Conservation (phyloP, 129 eudicot species). For the Centrapalus pauciflorus region DNA sequence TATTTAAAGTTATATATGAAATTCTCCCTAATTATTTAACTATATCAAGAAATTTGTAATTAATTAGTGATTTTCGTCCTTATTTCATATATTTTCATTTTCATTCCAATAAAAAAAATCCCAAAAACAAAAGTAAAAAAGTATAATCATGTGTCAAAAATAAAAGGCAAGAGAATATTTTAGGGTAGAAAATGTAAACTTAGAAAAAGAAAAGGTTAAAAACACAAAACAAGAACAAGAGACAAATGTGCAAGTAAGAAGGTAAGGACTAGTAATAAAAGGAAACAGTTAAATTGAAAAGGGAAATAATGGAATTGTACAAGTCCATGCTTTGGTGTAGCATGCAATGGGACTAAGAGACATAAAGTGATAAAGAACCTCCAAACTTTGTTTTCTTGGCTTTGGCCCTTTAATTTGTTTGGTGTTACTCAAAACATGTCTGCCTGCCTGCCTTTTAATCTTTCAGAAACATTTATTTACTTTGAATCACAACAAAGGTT, state of each 20-base stretch:
- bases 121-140: background rate
- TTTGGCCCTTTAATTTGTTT: constrained; percentile 37
- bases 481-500: constrained; percentile 21
- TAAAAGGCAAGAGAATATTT: no score
- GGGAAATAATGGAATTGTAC: constrained; percentile 25
- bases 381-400: constrained; percentile 21
- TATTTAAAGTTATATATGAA: no score
- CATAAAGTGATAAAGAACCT: constrained; percentile 34
- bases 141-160: background rate
- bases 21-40: no score
- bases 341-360: constrained; percentile 40
- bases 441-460: no score
- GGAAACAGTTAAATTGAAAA: constrained; percentile 24
- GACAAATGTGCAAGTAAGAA: constrained; percentile 11
- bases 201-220: background rate
- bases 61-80: no score
- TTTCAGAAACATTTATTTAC: constrained; percentile 22
- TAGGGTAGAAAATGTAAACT: no score
- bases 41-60: no score
- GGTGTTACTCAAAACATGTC: constrained; percentile 24
- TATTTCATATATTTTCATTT: no score
- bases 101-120: no score
- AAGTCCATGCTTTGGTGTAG: constrained; percentile 35
- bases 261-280: constrained; percentile 19
- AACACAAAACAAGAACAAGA: background rate